phyloP scores from a whole-genome alignment of 2,329 filamentous ascomycete species.

The Dactylonectria macrodidyma region DNA sequence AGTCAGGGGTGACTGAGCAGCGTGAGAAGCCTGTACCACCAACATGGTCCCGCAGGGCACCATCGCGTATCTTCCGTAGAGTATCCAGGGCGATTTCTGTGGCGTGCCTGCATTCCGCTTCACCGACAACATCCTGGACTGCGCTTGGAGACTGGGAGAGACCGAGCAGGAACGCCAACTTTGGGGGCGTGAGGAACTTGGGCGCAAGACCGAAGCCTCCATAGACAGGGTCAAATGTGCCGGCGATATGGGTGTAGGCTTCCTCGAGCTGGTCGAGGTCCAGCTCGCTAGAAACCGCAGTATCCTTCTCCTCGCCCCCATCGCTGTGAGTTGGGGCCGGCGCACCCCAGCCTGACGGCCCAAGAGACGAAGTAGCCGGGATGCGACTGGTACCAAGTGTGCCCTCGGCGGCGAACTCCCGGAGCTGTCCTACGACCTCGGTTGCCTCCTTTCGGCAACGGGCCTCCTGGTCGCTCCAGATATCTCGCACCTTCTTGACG shows the following conservation, averaged over 20 bases:
- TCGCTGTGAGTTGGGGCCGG: constrained; percentile 48
- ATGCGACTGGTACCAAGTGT: constrained; percentile 69
- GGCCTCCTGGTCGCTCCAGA: constrained; percentile 89
- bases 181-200: constrained; percentile 92
- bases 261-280: constrained; percentile 95
- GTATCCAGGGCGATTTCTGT: constrained; percentile 86
- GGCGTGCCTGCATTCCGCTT: constrained; percentile 80
- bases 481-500: constrained; percentile 79
- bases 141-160: constrained; percentile 79
- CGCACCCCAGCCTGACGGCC: constrained; percentile 50
- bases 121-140: constrained; percentile 90
- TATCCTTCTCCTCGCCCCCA: constrained; percentile 40
- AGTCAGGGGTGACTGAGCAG: constrained; percentile 92
- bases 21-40: constrained; percentile 71
- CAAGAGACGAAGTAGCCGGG: constrained; percentile 47
- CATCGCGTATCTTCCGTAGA: constrained; percentile 78
- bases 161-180: constrained; percentile 85
- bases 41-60: constrained; percentile 70
- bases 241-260: constrained; percentile 84
- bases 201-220: constrained; percentile 87
- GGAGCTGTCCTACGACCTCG: constrained; percentile 84
- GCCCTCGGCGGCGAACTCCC: constrained; percentile 91
- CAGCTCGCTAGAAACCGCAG: constrained; percentile 73
- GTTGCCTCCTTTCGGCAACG: constrained; percentile 87
- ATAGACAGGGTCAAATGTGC: constrained; percentile 83